Conservation (phyloP, 441 rosid species). For the Theobroma grandiflorum region DNA sequence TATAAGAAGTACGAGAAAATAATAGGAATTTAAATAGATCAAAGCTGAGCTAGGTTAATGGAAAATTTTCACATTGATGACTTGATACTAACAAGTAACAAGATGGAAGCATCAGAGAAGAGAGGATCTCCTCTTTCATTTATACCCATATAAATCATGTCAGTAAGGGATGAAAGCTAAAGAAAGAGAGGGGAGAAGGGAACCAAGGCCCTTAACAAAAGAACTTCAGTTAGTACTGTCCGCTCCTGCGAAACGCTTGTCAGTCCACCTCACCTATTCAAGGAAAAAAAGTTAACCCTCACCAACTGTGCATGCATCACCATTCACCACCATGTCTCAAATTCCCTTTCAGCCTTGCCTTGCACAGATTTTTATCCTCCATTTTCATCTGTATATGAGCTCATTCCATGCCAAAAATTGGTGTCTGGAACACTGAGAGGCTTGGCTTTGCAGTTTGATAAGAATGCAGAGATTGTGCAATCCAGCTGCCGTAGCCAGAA, state of each 20-base stretch:
- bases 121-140: slow-evolving; percentile 34
- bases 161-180: slow-evolving; percentile 27
- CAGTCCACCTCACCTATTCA: slow-evolving; percentile 32
- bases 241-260: slow-evolving; percentile 42
- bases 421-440: slow-evolving; percentile 79
- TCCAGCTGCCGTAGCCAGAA: slow-evolving; percentile 55
- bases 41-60: too few species aligned
- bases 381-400: slow-evolving; percentile 20
- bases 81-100: slow-evolving; percentile 6
- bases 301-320: background rate
- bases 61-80: background rate
- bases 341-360: background rate
- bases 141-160: slow-evolving; percentile 36
- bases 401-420: slow-evolving; percentile 92
- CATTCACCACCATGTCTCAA: background rate
- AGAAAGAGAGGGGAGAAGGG: background rate
- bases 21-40: too few species aligned
- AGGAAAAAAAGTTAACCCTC: slow-evolving; percentile 34
- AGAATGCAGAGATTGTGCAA: slow-evolving; percentile 53
- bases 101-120: slow-evolving; percentile 17
- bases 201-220: slow-evolving; percentile 14
- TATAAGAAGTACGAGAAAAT: too few species aligned
- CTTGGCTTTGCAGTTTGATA: slow-evolving; percentile 69
- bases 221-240: slow-evolving; percentile 48
- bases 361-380: background rate